Conservation (phyloP, 75 land plant species). For the Picea glauca region DNA sequence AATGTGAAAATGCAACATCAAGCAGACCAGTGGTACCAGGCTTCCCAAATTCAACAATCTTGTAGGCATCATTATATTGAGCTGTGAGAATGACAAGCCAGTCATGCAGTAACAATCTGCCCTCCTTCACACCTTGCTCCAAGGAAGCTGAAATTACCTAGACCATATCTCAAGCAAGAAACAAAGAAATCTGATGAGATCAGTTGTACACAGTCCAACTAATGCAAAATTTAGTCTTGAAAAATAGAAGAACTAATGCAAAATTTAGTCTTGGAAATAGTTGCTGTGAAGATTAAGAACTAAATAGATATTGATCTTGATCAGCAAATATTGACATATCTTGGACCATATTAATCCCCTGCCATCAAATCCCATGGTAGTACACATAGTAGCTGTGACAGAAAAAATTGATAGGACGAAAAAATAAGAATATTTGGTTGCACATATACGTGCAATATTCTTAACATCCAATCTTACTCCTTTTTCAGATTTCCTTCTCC, state of each 20-base stretch:
- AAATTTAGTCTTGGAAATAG: too few relatives aligned
- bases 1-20: slow-evolving; percentile 82
- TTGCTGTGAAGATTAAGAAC: too few relatives aligned
- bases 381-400: too few relatives aligned
- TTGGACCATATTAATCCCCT: too few relatives aligned
- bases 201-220: not conserved
- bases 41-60: slow-evolving; percentile 52
- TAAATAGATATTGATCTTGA: too few relatives aligned
- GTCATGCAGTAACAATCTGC: slow-evolving; percentile 82
- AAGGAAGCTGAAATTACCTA: slow-evolving; percentile 93
- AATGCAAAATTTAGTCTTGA: not conserved
- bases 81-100: slow-evolving; percentile 98
- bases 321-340: too few relatives aligned
- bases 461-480: too few relatives aligned
- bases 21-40: slow-evolving; percentile 43
- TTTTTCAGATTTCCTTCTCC: too few relatives aligned
- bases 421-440: too few relatives aligned
- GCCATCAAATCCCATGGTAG: too few relatives aligned
- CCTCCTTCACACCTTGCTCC: slow-evolving; percentile 97
- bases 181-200: not conserved
- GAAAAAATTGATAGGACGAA: too few relatives aligned
- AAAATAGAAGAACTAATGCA: not conserved
- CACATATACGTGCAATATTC: too few relatives aligned
- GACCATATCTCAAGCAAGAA: not conserved
- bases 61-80: slow-evolving; percentile 86